Evolutionary conservation across 2,329 filamentous ascomycete species (phyloP).

Genomic region (Chaetomiaceae sp.): DNA sequence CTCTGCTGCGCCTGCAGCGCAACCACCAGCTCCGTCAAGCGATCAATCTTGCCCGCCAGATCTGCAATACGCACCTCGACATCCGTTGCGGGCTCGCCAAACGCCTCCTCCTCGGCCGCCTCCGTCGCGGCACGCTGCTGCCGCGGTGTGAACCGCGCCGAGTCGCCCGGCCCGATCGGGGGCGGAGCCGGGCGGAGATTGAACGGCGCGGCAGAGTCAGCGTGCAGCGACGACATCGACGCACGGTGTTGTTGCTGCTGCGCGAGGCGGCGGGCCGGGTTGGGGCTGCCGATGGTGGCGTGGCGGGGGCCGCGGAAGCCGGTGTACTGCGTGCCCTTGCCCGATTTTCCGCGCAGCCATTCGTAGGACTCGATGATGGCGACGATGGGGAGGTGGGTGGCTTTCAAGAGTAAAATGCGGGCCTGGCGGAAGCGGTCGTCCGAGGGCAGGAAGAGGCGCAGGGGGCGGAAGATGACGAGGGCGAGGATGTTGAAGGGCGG

Average conservation of each 20-base stretch:
- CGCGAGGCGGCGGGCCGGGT: slow-evolving; percentile 1
- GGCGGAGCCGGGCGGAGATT: neutral
- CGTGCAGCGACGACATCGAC: slow-evolving; percentile 11
- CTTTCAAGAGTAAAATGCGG: slow-evolving; percentile 56
- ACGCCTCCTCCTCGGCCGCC: slow-evolving; percentile 19
- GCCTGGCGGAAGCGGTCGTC: slow-evolving; percentile 56
- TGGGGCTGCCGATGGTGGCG: slow-evolving; percentile 30
- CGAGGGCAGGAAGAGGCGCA: slow-evolving; percentile 61
- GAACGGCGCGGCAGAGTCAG: neutral
- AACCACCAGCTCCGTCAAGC: slow-evolving; percentile 47
- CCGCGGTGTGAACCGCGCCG: slow-evolving; percentile 26
- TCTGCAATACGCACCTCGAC: slow-evolving; percentile 49
- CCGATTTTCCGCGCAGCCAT: slow-evolving; percentile 31
- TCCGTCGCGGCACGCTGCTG: slow-evolving; percentile 13
- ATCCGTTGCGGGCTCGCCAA: slow-evolving; percentile 27
- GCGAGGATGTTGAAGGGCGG: slow-evolving; percentile 70
- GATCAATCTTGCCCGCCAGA: slow-evolving; percentile 52
- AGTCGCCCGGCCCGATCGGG: slow-evolving; percentile 30
- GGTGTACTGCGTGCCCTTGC: slow-evolving; percentile 37
- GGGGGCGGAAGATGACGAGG: slow-evolving; percentile 63
- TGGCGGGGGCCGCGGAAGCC: slow-evolving; percentile 42
- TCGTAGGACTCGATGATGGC: slow-evolving; percentile 65
- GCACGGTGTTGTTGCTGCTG: slow-evolving; percentile 6
- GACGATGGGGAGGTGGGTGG: slow-evolving; percentile 62
- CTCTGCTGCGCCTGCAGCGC: slow-evolving; percentile 37